Evolutionary conservation across 1,284 basidiomycete genomes (phyloP), one percentile per base, ranked within the genome.

Genomic region (Malassezia arunalokei): DNA sequence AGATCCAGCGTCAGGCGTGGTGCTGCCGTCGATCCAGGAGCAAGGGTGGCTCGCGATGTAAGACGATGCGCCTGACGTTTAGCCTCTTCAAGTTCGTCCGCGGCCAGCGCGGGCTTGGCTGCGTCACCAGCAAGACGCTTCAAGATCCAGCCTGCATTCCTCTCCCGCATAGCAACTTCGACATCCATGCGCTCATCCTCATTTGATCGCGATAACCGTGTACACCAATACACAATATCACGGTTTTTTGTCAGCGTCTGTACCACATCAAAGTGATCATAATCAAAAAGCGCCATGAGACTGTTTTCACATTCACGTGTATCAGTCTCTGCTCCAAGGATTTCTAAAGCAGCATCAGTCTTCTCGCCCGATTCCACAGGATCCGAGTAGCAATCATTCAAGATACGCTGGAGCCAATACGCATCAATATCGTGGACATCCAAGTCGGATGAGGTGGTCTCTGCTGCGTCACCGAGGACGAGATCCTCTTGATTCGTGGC

Each of bases 141-240:
- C 49, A 95, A 73, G 71, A 99, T 96, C 89, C 90, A 96, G 2
- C 87, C 90, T 2, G 91, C 82, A 17, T 87, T 89, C 75, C 88
- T 91, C 77, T 98, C 94, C 43, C 94, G 81, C 92, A 99, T 99
- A 0, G 87, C 88, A 2, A 98, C 94, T 75, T 98, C 90, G 33
- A 96, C 80, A 66, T 98, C 90, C 51, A 92, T 82, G 49, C 85
- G 82, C 73, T 91, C 89, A 51, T 96, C 85, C 0, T 86, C 87
- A 17, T 33, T 37, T 46, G 85, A 85, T 40, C 91, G 82, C 69
- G 89, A 87, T 43, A 96, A 80, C 74, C 91, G 91, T 39, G 94
- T 98, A 72, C 91, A 96, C 94, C 94, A 99, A 0, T 96, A 88
- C 46, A 98, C 80, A 51, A 90, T 84, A 49, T 98, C 94, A 48